Conservation (phyloP, 805 yeast genomes). For the Danielia oregonensis region DNA sequence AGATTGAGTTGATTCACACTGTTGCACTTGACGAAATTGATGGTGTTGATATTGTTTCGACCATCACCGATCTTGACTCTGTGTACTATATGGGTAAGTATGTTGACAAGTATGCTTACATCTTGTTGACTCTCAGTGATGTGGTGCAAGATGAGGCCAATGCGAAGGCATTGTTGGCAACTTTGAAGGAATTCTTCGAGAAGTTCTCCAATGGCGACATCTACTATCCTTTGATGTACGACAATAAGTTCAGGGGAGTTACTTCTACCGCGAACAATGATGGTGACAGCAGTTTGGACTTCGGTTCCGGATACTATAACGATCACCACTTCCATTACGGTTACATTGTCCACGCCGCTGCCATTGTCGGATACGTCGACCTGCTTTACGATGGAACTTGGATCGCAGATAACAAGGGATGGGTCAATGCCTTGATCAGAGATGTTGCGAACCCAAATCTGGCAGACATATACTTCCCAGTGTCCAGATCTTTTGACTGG, state of each 20-base stretch:
- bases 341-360: slow-evolving; percentile 79
- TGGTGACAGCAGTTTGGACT: slow-evolving; percentile 31
- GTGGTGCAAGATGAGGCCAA: slow-evolving; percentile 42
- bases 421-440: slow-evolving; percentile 59
- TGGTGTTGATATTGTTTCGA: slow-evolving; percentile 40
- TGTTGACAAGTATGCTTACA: slow-evolving; percentile 54
- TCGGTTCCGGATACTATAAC: slow-evolving; percentile 73
- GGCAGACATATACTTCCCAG: slow-evolving; percentile 57
- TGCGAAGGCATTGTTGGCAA: slow-evolving; percentile 30
- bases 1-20: slow-evolving; percentile 40
- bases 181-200: slow-evolving; percentile 43
- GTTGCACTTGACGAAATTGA: slow-evolving; percentile 44
- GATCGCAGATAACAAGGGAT: slow-evolving; percentile 44
- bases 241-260: slow-evolving; percentile 53
- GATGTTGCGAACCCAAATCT: slow-evolving; percentile 64
- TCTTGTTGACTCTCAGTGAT: slow-evolving; percentile 48
- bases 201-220: slow-evolving; percentile 40
- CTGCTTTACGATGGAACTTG: slow-evolving; percentile 54
- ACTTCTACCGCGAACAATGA: slow-evolving; percentile 41
- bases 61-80: slow-evolving; percentile 36
- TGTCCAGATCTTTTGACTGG: slow-evolving; percentile 66
- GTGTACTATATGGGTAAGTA: slow-evolving; percentile 53
- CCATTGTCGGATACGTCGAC: slow-evolving; percentile 70
- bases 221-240: slow-evolving; percentile 49
- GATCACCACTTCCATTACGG: slow-evolving; percentile 91